phyloP scores from a whole-genome alignment of 805 yeast genomes.

The Komagataella kurtzmanii region DNA sequence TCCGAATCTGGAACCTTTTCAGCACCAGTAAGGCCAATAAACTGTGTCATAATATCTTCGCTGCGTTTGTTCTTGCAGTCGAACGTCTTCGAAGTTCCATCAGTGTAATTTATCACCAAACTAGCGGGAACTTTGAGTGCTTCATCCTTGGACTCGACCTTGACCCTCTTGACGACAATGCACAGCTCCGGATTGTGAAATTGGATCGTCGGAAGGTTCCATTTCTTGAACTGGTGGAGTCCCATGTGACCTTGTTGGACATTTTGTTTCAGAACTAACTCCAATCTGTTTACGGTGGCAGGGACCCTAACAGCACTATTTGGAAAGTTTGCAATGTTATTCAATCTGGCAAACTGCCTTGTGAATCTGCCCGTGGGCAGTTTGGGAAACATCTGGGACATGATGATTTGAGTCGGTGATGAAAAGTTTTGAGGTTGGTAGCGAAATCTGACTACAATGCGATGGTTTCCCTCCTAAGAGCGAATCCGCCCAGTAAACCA shows the following conservation, averaged over 20 bases:
- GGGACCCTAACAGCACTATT: slow-evolving; percentile 25
- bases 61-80: slow-evolving; percentile 40
- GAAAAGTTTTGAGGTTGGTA: neutral
- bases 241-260: slow-evolving; percentile 48
- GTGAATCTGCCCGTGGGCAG: slow-evolving; percentile 27
- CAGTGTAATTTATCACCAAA: slow-evolving; percentile 23
- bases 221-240: slow-evolving; percentile 63
- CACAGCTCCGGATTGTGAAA: slow-evolving; percentile 71
- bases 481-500: neutral
- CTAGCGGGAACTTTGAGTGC: slow-evolving; percentile 29
- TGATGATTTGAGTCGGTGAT: neutral
- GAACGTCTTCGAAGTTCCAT: slow-evolving; percentile 26
- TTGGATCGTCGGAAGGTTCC: slow-evolving; percentile 59
- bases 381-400: slow-evolving; percentile 10
- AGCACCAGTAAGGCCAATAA: slow-evolving; percentile 41
- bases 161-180: slow-evolving; percentile 46
- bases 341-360: slow-evolving; percentile 36
- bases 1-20: slow-evolving; percentile 30
- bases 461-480: neutral
- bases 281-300: slow-evolving; percentile 25
- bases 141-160: slow-evolving; percentile 26
- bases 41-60: slow-evolving; percentile 39
- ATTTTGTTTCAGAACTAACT: slow-evolving; percentile 36
- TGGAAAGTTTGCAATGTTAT: slow-evolving; percentile 35
- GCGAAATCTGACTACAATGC: neutral